phyloP scores from a whole-genome alignment of 2,329 filamentous ascomycete species.

The Chaetothyriales sp. region DNA sequence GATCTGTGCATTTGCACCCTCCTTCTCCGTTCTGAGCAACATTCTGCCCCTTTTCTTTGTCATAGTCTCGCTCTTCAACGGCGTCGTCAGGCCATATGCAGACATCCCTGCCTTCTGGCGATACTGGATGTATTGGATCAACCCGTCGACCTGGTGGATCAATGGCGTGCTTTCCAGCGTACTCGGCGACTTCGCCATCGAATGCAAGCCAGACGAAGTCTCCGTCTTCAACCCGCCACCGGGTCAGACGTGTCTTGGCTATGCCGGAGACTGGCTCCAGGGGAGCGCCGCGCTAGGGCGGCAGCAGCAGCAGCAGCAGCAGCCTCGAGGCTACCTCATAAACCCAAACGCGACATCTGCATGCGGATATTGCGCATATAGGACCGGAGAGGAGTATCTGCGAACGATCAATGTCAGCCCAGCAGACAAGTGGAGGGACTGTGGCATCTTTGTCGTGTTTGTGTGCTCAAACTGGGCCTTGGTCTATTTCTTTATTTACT shows the following conservation, averaged over 20 bases:
- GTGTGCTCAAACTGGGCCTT: constrained; percentile 54
- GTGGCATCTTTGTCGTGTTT: constrained; percentile 59
- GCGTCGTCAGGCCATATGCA: constrained; percentile 54
- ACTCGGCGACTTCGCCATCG: constrained; percentile 36
- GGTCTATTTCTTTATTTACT: constrained; percentile 66
- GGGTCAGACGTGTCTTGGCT: constrained; percentile 48
- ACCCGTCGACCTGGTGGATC: constrained; percentile 57
- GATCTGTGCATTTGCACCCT: constrained; percentile 69
- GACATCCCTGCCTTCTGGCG: constrained; percentile 33
- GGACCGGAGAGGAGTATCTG: constrained; percentile 52
- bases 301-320: no score
- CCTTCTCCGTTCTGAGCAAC: constrained; percentile 64
- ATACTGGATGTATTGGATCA: constrained; percentile 42
- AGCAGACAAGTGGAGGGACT: constrained; percentile 54
- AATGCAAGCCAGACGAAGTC: constrained; percentile 41
- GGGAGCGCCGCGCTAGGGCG: no score
- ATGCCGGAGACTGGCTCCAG: constrained; percentile 45
- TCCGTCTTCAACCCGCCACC: constrained; percentile 51
- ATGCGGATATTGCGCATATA: constrained; percentile 59
- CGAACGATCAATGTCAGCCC: constrained; percentile 39
- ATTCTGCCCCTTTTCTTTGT: constrained; percentile 65
- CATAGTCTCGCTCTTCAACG: constrained; percentile 62
- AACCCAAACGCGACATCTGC: constrained; percentile 42
- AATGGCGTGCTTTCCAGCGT: constrained; percentile 53
- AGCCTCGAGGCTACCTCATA: constrained; percentile 37